Evolutionary conservation across 164 flowering plant species (phyloP), one percentile per base, ranked within the genome.

Genomic region (Magnolia officinalis): DNA sequence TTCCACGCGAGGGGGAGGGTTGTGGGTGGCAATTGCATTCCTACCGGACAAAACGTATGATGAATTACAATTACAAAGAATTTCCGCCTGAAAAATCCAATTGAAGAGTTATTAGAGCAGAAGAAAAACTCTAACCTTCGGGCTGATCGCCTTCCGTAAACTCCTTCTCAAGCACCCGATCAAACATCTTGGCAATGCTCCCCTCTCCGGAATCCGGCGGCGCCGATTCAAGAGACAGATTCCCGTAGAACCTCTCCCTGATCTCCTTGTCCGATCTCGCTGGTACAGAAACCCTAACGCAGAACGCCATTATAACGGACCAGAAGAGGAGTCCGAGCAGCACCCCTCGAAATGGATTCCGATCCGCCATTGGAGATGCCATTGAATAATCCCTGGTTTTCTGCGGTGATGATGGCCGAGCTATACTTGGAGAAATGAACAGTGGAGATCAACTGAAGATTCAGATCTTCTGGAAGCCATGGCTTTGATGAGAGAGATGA

Each of bases 161-260:
- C 85, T 96, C 99, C 76, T 93, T 93, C 86, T 93, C 94, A 3
- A 96, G 88, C 76, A 96, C 98, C 6, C 89, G 88, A 87, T 90
- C 97, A 80, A 96, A 89, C 86, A 96, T 92, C 81, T 93, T 83
- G 4, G 99, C 99, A 10, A 93, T 88, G 73, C 87, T 90, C 0
- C 89, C 97, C 3, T 89, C 96, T 8, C 83, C 85, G 10, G 86
- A 31, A 65, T 76, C 89, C 11, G 97, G 87, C 24, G 89, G 82
- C 71, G 92, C 73, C 3, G 92, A 77, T 61, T 90, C 89, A 20
- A 81, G 8, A 2, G 85, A 51, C 23, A 89, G 66, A 75, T 86
- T 87, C 0, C 99, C 99, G 78, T 93, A 96, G 80, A 96, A 96
- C 84, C 93, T 88, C 73, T 86, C 90, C 50, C 98, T 79, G 45